A percentile compares a stretch with the other conserved stretches of the same genome.
Evolutionary conservation across 192 early-diverging fungal genomes (phyloP).

Genomic region (Thamnidium elegans): DNA sequence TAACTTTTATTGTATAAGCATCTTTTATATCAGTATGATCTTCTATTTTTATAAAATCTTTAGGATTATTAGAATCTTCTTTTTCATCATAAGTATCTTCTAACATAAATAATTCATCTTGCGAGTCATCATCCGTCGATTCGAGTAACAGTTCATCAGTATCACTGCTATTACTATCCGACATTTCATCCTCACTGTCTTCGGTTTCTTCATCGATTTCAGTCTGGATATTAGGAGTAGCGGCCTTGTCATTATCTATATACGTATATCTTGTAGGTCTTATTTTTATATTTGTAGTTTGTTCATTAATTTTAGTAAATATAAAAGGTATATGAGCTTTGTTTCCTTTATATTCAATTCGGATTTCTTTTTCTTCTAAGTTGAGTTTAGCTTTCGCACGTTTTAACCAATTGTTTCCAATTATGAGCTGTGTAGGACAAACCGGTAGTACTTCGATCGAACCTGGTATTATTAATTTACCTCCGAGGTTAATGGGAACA

Average conservation of each 20-base stretch:
- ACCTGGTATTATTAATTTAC: not conserved
- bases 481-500: not conserved
- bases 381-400: not conserved
- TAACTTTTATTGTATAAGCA: too few relatives aligned
- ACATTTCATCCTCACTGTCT: not conserved
- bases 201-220: not conserved
- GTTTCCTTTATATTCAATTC: not conserved
- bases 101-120: not conserved
- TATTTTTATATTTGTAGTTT: too few relatives aligned
- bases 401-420: not conserved
- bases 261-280: too few relatives aligned
- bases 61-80: too few relatives aligned
- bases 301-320: too few relatives aligned
- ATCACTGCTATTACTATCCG: not conserved
- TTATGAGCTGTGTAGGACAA: not conserved
- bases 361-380: not conserved
- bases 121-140: not conserved
- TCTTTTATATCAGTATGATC: too few relatives aligned
- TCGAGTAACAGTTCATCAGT: not conserved
- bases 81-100: too few relatives aligned
- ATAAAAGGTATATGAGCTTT: too few relatives aligned
- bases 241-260: too few relatives aligned
- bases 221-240: not conserved
- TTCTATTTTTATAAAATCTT: too few relatives aligned
- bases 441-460: not conserved